These are phyloP conservation scores for Silene latifolia DNA, from an alignment of 148 eudicot genomes.

Conservation along the genomic window DNA sequence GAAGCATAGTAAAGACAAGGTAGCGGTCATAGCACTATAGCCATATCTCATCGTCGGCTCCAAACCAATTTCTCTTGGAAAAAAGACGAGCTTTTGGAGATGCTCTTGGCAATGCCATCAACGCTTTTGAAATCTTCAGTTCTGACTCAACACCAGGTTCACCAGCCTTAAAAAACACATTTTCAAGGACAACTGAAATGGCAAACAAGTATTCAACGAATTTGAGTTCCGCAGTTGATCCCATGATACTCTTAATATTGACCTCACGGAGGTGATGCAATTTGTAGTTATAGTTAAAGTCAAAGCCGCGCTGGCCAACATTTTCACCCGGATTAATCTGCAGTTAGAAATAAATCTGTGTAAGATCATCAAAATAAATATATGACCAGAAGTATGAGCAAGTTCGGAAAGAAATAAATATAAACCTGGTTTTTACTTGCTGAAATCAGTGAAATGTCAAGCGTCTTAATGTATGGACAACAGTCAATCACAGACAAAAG, in stretches of 20 bases:
- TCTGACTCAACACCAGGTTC: not conserved
- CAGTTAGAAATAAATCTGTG: not conserved
- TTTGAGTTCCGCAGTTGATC: conserved; percentile 14
- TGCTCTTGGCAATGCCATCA: not conserved
- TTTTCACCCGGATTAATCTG: not conserved
- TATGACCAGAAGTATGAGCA: not conserved
- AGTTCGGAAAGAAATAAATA: not conserved
- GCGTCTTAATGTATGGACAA: conserved; percentile 3
- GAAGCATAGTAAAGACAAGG: not conserved
- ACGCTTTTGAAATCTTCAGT: not conserved
- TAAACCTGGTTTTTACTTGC: not conserved
- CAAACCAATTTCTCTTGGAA: not conserved
- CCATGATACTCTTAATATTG: not conserved
- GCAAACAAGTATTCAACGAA: conserved; percentile 10
- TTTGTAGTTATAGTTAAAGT: not conserved
- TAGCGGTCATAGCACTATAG: not conserved
- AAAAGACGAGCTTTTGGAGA: not conserved
- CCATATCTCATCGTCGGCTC: not conserved
- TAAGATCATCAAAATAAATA: too few species aligned
- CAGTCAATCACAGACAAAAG: not conserved
- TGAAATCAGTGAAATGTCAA: not conserved
- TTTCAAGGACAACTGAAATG: not conserved
- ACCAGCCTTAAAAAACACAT: not conserved
- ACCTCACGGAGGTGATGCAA: conserved; percentile 1
- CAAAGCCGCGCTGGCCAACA: not conserved